Conservation (phyloP, 1,284 basidiomycete genomes). For the Sporisorium iseilematis-ciliati region DNA sequence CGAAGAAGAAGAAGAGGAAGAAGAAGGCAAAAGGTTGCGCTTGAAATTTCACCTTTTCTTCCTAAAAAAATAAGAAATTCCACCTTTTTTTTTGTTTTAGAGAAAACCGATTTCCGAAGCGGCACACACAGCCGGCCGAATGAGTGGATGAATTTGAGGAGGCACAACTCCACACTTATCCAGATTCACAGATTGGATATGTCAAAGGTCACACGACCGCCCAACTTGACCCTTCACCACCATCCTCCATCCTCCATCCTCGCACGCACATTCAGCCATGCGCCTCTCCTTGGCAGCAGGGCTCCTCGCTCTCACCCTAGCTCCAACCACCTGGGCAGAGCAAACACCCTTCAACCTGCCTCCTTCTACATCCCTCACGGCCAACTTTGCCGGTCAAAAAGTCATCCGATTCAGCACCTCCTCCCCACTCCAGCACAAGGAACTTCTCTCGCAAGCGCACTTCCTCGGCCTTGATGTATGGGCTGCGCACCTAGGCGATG, state of each 20-base stretch:
- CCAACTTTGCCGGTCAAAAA: slow-evolving; percentile 30
- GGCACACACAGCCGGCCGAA: slow-evolving; percentile 6
- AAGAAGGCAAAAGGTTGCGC: no score
- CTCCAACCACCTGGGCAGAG: slow-evolving; percentile 4
- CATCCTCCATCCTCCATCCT: slow-evolving; percentile 7
- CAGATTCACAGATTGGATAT: no score
- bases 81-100: slow-evolving; percentile 5
- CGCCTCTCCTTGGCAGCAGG: slow-evolving; percentile 25
- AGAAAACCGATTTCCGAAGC: slow-evolving; percentile 18
- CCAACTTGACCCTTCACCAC: neutral
- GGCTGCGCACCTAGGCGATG: slow-evolving; percentile 18
- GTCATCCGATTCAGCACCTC: slow-evolving; percentile 40
- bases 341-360: slow-evolving; percentile 23
- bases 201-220: slow-evolving; percentile 21
- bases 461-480: slow-evolving; percentile 29
- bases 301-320: slow-evolving; percentile 8
- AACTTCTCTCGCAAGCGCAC: slow-evolving; percentile 24
- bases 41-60: neutral
- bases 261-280: slow-evolving; percentile 6
- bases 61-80: neutral
- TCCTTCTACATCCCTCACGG: slow-evolving; percentile 5
- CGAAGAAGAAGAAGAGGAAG: neutral
- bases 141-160: neutral
- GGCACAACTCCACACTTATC: neutral
- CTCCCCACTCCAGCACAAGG: neutral